Percentiles rank a stretch among this genome's conserved stretches.
Evolutionary conservation across 1,139 yeast species (phyloP).

Genomic region (Lodderomyces elongisporus): DNA sequence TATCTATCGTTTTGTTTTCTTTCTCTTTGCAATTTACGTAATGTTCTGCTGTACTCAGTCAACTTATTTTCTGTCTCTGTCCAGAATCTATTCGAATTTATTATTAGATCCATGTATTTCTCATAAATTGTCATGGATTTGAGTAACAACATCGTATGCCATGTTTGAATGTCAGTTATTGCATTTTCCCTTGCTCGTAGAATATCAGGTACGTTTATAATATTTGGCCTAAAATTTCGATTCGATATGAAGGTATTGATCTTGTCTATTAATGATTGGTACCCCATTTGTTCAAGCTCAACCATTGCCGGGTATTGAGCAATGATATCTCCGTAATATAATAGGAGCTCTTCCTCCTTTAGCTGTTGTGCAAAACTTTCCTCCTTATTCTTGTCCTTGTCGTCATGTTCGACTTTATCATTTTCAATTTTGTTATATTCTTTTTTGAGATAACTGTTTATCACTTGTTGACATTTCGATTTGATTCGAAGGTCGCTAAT

Average conservation of each 20-base stretch:
- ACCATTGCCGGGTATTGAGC: conserved; percentile 18
- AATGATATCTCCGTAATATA: conserved; percentile 13
- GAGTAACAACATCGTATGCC: conserved; percentile 20
- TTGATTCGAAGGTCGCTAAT: background rate
- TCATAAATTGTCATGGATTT: conserved; percentile 30
- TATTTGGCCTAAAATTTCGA: too few species aligned
- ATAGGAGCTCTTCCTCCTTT: conserved; percentile 18
- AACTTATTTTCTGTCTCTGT: too few species aligned
- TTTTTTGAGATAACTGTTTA: too few species aligned
- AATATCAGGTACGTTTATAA: too few species aligned
- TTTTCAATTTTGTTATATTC: too few species aligned
- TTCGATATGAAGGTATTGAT: conserved; percentile 10
- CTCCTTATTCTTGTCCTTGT: background rate
- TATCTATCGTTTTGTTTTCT: too few species aligned
- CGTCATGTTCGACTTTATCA: too few species aligned
- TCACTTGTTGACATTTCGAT: background rate
- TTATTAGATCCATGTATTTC: conserved; percentile 18
- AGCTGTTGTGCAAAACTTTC: conserved; percentile 8
- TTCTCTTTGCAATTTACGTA: too few species aligned
- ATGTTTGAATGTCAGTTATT: conserved; percentile 15
- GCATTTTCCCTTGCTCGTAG: too few species aligned
- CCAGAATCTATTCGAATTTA: conserved; percentile 27
- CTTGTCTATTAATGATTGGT: conserved; percentile 19
- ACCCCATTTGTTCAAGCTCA: conserved; percentile 21
- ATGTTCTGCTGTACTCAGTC: too few species aligned